Conservation (phyloP, 495 filamentous ascomycete genomes). For the Aspergillus asperescens region DNA sequence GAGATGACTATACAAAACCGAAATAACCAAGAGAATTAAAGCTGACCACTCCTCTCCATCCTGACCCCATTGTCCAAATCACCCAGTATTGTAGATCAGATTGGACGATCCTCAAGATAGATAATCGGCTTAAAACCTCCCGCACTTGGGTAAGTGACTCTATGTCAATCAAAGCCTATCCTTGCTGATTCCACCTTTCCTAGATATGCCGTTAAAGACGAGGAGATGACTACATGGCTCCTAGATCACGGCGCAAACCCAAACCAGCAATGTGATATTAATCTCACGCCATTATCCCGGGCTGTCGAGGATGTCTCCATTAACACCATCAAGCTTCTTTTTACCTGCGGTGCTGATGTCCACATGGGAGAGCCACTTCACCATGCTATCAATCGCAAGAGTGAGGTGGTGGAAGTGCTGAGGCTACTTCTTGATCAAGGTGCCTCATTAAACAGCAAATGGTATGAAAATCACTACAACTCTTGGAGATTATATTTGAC, state of each 20-base stretch:
- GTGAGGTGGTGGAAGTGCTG: constrained; percentile 10
- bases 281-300: constrained; percentile 18
- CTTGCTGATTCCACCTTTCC: no score
- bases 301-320: constrained; percentile 13
- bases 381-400: constrained; percentile 12
- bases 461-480: constrained; percentile 9
- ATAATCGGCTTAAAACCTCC: no score
- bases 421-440: constrained; percentile 13
- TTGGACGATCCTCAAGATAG: no score
- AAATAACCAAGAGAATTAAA: no score
- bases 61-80: no score
- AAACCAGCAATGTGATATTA: constrained; percentile 16
- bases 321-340: constrained; percentile 11
- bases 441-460: constrained; percentile 15
- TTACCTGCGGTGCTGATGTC: constrained; percentile 17
- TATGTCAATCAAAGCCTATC: no score
- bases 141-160: no score
- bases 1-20: no score
- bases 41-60: no score
- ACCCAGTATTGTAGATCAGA: no score
- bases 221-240: constrained; percentile 24
- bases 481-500: not conserved
- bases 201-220: not conserved
- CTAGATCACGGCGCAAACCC: constrained; percentile 24
- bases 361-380: constrained; percentile 21